A percentile compares a stretch with the other conserved stretches of the same genome.
These are phyloP conservation scores for Penicillium nucicola DNA, from an alignment of 495 filamentous ascomycete species.

Conservation along the genomic window DNA sequence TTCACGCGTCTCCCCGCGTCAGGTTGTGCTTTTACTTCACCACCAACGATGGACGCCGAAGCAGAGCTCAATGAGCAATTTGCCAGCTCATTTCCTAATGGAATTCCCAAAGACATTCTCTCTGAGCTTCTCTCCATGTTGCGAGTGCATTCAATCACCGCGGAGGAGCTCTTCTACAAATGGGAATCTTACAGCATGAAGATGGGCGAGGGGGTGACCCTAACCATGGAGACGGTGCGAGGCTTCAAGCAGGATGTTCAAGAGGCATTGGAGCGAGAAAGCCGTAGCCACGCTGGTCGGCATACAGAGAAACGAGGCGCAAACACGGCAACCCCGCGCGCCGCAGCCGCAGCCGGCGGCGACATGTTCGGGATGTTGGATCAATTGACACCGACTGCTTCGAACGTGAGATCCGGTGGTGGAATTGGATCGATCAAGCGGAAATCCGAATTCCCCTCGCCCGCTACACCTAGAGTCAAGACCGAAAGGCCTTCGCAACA, in stretches of 20 bases:
- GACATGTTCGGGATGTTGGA: constrained; percentile 92
- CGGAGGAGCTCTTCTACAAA: constrained; percentile 90
- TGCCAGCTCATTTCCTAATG: constrained; percentile 47
- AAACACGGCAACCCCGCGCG: constrained; percentile 61
- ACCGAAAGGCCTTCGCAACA: constrained; percentile 32
- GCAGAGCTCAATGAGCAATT: constrained; percentile 71
- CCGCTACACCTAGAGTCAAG: constrained; percentile 51
- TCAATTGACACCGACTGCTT: constrained; percentile 70
- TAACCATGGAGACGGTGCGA: constrained; percentile 64
- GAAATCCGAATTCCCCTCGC: constrained; percentile 59
- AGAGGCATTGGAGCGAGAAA: constrained; percentile 75
- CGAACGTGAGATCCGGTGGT: constrained; percentile 43
- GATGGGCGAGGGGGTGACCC: constrained; percentile 75
- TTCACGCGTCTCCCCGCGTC: constrained; percentile 16
- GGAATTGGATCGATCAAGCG: constrained; percentile 57
- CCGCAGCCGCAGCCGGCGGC: constrained; percentile 45
- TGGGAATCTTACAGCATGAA: constrained; percentile 97
- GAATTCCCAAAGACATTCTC: constrained; percentile 68
- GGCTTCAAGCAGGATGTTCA: constrained; percentile 84
- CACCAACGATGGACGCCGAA: constrained; percentile 22
- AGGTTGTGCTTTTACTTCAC: constrained; percentile 3
- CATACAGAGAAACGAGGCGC: constrained; percentile 59
- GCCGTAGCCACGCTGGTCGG: constrained; percentile 53
- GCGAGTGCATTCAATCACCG: constrained; percentile 69
- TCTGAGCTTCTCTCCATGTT: constrained; percentile 80